Percentiles rank a stretch among this genome's conserved stretches.
Conservation (phyloP, 208 protist genomes). For the Wallacemonas sp. region DNA sequence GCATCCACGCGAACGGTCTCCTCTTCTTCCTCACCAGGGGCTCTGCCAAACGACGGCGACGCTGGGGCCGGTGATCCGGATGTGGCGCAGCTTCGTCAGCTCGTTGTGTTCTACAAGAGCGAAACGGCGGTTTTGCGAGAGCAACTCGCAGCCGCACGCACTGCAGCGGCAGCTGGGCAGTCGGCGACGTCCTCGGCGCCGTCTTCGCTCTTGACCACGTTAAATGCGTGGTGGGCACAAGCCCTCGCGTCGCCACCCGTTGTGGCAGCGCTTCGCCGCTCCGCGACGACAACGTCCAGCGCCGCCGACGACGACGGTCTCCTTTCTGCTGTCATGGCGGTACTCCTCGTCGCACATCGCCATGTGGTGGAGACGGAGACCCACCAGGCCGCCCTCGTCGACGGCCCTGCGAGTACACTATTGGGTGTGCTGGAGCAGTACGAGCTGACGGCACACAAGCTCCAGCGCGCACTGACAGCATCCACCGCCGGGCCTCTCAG, state of each 20-base stretch:
- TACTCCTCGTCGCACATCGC: background rate
- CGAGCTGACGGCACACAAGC: background rate
- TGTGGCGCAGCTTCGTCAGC: background rate
- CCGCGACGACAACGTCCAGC: background rate
- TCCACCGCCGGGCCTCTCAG: background rate
- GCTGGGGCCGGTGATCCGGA: background rate
- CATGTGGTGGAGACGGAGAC: background rate
- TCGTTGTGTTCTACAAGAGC: background rate
- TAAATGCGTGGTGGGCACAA: slow-evolving; percentile 9
- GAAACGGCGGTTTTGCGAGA: background rate
- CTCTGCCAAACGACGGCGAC: background rate
- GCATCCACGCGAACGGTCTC: background rate
- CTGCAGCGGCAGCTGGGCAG: background rate
- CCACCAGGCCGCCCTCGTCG: background rate
- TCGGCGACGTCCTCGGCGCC: background rate
- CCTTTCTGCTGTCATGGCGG: background rate
- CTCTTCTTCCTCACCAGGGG: too few species aligned
- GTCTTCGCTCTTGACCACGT: background rate
- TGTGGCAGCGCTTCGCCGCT: background rate
- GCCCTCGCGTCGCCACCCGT: slow-evolving; percentile 2
- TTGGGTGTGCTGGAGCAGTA: slow-evolving; percentile 5
- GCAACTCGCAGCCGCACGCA: slow-evolving; percentile 2
- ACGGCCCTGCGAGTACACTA: background rate
- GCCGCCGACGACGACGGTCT: background rate
- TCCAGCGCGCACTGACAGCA: background rate